A percentile compares a stretch with the other conserved stretches of the same genome.
Conservation (phyloP, 163 green algal species). For the Coccomyxa subellipsoidea region DNA sequence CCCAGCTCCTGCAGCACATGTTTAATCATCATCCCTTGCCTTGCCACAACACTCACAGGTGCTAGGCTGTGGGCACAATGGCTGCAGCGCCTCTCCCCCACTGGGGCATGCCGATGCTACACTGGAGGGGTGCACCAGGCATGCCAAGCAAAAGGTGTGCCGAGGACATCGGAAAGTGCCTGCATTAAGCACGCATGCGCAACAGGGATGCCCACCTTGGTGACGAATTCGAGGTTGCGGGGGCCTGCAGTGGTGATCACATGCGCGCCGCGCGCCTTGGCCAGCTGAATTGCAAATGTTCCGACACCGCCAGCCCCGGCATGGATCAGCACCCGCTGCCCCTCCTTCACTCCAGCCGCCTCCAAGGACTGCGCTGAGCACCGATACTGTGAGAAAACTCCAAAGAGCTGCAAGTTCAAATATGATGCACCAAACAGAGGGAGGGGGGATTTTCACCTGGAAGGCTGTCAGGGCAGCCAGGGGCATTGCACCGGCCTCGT, state of each 20-base stretch:
- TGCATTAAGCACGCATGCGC: neutral
- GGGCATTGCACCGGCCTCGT: slow-evolving; percentile 18
- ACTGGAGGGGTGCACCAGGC: too few relatives aligned
- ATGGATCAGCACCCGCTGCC: slow-evolving; percentile 54
- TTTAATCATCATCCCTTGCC: neutral
- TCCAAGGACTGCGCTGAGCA: slow-evolving; percentile 42
- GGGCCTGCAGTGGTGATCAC: slow-evolving; percentile 48
- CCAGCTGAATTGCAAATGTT: slow-evolving; percentile 53
- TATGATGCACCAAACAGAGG: neutral
- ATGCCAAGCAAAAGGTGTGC: neutral
- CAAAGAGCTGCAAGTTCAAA: neutral
- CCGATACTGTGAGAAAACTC: too few relatives aligned
- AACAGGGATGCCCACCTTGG: neutral
- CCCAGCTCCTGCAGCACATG: slow-evolving; percentile 35
- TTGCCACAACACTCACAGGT: too few relatives aligned
- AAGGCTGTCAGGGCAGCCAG: slow-evolving; percentile 57
- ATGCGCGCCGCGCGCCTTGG: slow-evolving; percentile 39
- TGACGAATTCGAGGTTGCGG: slow-evolving; percentile 30
- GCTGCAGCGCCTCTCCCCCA: too few relatives aligned
- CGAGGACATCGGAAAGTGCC: neutral
- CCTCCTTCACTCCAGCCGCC: slow-evolving; percentile 34
- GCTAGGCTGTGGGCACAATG: too few relatives aligned
- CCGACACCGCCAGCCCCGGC: slow-evolving; percentile 50
- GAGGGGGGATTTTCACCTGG: slow-evolving; percentile 28
- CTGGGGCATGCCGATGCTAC: too few relatives aligned